Percentiles rank a stretch among this genome's conserved stretches.
Conservation (phyloP, 306 rosid species). For the Senna tora region DNA sequence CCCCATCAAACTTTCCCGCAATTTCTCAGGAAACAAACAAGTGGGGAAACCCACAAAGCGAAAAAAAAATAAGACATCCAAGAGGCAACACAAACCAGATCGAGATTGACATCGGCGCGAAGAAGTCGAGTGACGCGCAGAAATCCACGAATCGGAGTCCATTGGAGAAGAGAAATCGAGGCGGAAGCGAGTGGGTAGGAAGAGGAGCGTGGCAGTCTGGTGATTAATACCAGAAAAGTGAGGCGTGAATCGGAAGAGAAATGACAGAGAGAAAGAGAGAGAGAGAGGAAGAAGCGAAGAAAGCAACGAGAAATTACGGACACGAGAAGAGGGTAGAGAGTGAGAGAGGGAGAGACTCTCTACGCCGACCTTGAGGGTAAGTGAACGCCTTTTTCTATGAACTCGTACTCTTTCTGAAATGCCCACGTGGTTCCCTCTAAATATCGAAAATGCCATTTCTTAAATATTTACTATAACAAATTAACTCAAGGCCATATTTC, state of each 20-base stretch:
- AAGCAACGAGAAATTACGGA: constrained; percentile 24
- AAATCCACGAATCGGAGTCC: constrained; percentile 57
- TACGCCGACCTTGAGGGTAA: constrained; percentile 19
- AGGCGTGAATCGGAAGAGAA: too few relatives aligned
- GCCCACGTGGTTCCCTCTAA: background rate
- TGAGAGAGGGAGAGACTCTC: constrained; percentile 31
- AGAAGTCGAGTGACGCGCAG: constrained; percentile 38
- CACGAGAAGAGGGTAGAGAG: constrained; percentile 13
- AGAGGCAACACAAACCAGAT: constrained; percentile 42
- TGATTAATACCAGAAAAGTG: background rate
- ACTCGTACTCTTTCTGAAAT: background rate
- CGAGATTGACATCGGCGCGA: constrained; percentile 52
- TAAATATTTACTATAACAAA: too few relatives aligned
- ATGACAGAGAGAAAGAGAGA: background rate
- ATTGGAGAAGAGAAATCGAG: constrained; percentile 8
- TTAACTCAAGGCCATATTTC: too few relatives aligned
- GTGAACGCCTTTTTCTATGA: background rate
- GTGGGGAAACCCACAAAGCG: background rate
- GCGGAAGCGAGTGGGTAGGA: background rate
- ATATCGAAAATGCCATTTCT: constrained; percentile 12
- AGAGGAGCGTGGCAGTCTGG: background rate
- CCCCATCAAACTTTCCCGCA: background rate
- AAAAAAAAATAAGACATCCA: background rate
- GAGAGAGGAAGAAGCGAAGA: background rate
- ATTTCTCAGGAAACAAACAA: background rate